A percentile compares a stretch with the other conserved stretches of the same genome.
phyloP scores from a whole-genome alignment of 139 green algal species.

The Eudorina sp. region DNA sequence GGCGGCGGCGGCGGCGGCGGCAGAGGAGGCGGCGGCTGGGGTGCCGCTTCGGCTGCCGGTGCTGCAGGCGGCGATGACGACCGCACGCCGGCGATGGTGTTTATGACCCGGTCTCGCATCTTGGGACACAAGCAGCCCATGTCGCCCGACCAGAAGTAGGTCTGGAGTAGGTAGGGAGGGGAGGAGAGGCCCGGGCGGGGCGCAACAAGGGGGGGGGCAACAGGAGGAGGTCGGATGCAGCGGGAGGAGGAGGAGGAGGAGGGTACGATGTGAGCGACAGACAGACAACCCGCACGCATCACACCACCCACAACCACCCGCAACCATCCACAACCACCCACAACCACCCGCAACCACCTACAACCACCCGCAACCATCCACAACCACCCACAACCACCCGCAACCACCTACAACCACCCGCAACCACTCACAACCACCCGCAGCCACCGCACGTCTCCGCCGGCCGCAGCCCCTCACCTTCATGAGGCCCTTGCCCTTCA shows the following conservation, averaged over 20 bases:
- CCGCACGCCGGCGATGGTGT: neutral
- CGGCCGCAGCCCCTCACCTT: too few relatives aligned
- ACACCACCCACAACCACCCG: neutral
- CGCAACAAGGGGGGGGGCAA: neutral
- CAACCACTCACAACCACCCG: neutral
- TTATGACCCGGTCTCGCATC: conserved; percentile 13
- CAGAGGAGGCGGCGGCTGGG: neutral
- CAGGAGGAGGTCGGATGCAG: neutral
- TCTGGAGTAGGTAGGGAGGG: neutral
- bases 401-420: neutral
- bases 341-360: neutral
- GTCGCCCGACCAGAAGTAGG: conserved; percentile 11
- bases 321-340: neutral
- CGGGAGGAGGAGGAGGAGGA: too few relatives aligned
- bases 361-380: neutral
- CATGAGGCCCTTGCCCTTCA: conserved; percentile 37
- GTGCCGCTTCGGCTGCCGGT: neutral
- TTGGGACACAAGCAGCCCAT: neutral
- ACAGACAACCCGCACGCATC: too few relatives aligned
- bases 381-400: neutral
- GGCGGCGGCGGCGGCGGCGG: too few relatives aligned
- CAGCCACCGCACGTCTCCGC: neutral
- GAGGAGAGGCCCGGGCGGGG: neutral
- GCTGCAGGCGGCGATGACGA: neutral
- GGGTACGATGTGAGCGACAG: too few relatives aligned